phyloP scores from a whole-genome alignment of 169 alveolate species.

The Plasmodium vivax region DNA sequence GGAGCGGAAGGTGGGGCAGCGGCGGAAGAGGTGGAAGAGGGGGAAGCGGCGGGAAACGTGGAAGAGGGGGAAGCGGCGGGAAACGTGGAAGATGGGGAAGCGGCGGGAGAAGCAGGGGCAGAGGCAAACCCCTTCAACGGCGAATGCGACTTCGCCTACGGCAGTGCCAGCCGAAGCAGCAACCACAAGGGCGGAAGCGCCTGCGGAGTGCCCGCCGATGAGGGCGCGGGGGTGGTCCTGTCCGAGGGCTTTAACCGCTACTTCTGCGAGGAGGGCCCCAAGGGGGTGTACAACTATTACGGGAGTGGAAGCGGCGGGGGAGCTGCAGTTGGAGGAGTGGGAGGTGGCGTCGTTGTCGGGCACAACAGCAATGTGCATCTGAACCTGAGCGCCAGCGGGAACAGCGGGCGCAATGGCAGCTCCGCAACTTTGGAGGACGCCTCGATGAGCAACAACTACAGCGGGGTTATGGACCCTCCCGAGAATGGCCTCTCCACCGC shows the following conservation, averaged over 20 bases:
- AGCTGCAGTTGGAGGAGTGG: background rate
- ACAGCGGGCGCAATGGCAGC: background rate
- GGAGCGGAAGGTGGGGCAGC: background rate
- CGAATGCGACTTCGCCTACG: constrained; percentile 15
- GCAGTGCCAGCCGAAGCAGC: background rate
- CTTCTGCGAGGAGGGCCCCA: background rate
- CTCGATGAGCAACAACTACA: background rate
- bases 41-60: no score
- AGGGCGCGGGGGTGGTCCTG: background rate
- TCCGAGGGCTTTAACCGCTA: constrained; percentile 10
- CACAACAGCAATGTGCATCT: background rate
- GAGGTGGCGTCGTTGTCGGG: background rate
- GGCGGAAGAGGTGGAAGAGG: no score
- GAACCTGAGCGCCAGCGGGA: background rate
- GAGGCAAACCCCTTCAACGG: background rate
- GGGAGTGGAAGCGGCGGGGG: background rate
- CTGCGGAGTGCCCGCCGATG: background rate
- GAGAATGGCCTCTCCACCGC: background rate
- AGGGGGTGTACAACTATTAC: constrained; percentile 6
- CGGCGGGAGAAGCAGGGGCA: background rate
- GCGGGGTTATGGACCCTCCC: background rate
- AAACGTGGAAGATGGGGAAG: background rate
- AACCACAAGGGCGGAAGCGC: background rate
- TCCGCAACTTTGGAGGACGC: background rate
- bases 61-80: background rate